Base-by-base conservation (phyloP, 1,139 yeast species). In the Blastobotrys persicus region DNA sequence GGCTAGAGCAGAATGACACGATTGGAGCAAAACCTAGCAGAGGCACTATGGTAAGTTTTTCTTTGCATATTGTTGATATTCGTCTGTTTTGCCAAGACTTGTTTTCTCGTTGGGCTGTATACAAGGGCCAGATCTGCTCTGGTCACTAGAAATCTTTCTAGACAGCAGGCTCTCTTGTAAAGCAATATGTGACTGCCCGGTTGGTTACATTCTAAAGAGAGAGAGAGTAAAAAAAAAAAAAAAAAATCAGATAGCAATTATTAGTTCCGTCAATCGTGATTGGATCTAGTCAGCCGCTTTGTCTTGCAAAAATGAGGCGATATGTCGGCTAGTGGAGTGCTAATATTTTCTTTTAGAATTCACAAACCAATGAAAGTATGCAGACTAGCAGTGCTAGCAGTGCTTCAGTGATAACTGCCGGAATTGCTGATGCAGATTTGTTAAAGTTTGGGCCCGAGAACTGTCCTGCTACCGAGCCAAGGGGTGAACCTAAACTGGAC, bases 401-500 rank as follows among this genome's bases (percentile, higher is more conserved):
- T 7, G 28, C 28, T 13, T 37, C 41, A 7, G 41, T 23, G 11
- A 4, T 18, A 7, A 37, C 26, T 9, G 41, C 28, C 5, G 28
- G 28, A 6, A 6, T 37, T 9, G 28, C 26, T 37, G 13, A 12
- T 9, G 13, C 16, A 7, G 41, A 37, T n/a, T 19, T 37, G 41
- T 13, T 37, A 9, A 16, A 16, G 6, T 37, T 37, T 18, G 41
- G 41, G 7, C 41, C 41, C n/a, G 41, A 37, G 18, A 34, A 33
- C n/a, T 46, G 45, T 14, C 45, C 48, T 3, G 31, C 16, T 17
- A 42, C 48, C 12, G 11, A 14, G 18, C 42, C 60, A 34, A 47
- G 52, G 12, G 67, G 68, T 1, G 48, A 53, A 5, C 74, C 75
- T 0, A 54, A 69, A 0, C 60, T 79, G n/a, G 74, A 78, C 46